phyloP scores from a whole-genome alignment of 73 alveolate species.

The Blepharisma stoltei region DNA sequence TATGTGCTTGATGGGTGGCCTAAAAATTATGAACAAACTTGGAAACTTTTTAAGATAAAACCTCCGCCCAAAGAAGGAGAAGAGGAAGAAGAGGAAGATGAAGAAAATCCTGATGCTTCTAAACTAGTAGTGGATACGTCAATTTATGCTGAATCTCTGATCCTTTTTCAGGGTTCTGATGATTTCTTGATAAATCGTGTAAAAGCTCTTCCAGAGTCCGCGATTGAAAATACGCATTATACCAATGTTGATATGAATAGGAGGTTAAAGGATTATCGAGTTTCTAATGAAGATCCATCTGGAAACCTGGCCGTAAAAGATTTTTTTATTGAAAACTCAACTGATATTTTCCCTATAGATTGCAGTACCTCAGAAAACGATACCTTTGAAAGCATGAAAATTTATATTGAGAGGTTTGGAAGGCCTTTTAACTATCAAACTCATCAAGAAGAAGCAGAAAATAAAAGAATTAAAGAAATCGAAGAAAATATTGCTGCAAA shows the following conservation, averaged over 20 bases:
- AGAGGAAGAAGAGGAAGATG: constrained; percentile 42
- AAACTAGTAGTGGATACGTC: not conserved
- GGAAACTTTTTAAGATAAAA: constrained; percentile 57
- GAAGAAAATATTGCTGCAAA: not conserved
- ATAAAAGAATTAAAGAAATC: not conserved
- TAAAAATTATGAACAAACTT: constrained; percentile 61
- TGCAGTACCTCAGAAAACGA: constrained; percentile 31
- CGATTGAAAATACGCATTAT: constrained; percentile 52
- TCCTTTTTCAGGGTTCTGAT: constrained; percentile 43
- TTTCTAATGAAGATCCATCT: constrained; percentile 55
- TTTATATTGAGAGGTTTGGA: constrained; percentile 37
- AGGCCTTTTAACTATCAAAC: constrained; percentile 38
- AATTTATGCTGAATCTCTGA: constrained; percentile 49
- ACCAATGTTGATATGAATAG: constrained; percentile 48
- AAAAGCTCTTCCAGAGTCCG: constrained; percentile 30
- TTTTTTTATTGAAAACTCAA: constrained; percentile 60
- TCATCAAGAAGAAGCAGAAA: constrained; percentile 32
- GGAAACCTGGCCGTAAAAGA: constrained; percentile 69
- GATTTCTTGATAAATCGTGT: constrained; percentile 39
- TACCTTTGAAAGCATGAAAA: not conserved
- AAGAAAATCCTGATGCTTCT: constrained; percentile 36
- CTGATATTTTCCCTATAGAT: constrained; percentile 53
- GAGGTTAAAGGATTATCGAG: constrained; percentile 61
- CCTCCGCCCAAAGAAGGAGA: constrained; percentile 49
- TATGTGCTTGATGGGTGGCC: constrained; percentile 92